A percentile compares a stretch with the other conserved stretches of the same genome.
phyloP scores from a whole-genome alignment of 148 eudicot genomes.

The Persicaria maculosa region DNA sequence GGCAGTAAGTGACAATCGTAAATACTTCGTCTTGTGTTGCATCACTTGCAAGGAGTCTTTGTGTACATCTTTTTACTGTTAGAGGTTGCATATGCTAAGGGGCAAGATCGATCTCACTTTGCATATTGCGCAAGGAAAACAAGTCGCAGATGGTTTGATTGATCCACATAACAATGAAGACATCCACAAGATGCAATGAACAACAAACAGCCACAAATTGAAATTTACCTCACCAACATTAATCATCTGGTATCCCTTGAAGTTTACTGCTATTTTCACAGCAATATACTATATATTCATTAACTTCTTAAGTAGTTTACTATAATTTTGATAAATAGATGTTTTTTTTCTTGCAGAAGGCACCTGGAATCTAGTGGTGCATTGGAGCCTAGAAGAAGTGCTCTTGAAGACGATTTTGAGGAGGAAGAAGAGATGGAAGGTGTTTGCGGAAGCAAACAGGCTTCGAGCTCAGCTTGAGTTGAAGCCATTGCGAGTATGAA shows the following conservation, averaged over 20 bases:
- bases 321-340: background rate
- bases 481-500: slow-evolving; percentile 42
- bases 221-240: too few relatives aligned
- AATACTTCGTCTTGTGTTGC: background rate
- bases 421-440: slow-evolving; percentile 98
- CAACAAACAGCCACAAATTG: too few relatives aligned
- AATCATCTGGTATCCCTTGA: too few relatives aligned
- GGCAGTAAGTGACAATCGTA: background rate
- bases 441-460: slow-evolving; percentile 80
- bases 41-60: background rate
- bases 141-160: too few relatives aligned
- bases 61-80: too few relatives aligned
- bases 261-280: background rate
- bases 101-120: too few relatives aligned
- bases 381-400: slow-evolving; percentile 86
- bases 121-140: too few relatives aligned
- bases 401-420: slow-evolving; percentile 86
- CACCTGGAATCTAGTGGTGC: slow-evolving; percentile 65
- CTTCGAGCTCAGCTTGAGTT: slow-evolving; percentile 66
- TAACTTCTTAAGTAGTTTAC: background rate
- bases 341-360: slow-evolving; percentile 37
- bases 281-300: background rate
- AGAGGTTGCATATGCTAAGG: too few relatives aligned
- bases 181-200: too few relatives aligned
- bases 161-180: too few relatives aligned